Conservation (phyloP, 1,284 basidiomycete species). For the Schizopora paradoxa region DNA sequence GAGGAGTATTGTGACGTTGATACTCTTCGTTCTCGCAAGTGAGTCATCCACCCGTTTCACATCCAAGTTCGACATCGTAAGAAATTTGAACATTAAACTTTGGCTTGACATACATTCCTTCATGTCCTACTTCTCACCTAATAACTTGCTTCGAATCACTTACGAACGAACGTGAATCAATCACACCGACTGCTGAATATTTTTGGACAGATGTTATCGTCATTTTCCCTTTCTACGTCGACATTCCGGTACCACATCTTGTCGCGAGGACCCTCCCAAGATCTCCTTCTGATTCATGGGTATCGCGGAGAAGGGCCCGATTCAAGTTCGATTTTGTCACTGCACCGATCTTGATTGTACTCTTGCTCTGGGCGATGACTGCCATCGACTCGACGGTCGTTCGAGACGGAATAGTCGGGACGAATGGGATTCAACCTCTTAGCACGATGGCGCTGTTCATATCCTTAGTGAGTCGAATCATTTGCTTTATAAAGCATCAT, state of each 20-base stretch:
- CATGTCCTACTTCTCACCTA: not conserved
- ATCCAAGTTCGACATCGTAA: too few relatives aligned
- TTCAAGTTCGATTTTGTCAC: conserved; percentile 65
- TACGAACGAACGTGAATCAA: not conserved
- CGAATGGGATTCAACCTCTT: conserved; percentile 80
- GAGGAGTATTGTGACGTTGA: conserved; percentile 13
- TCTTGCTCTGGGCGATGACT: conserved; percentile 71
- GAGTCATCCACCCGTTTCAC: too few relatives aligned
- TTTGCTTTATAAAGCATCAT: conserved; percentile 8
- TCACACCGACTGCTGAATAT: too few relatives aligned
- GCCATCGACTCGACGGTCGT: conserved; percentile 65
- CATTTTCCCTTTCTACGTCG: conserved; percentile 56
- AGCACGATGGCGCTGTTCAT: conserved; percentile 93
- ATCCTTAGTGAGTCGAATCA: conserved; percentile 50
- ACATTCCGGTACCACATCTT: conserved; percentile 38
- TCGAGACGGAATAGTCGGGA: conserved; percentile 66
- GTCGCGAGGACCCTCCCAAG: conserved; percentile 15
- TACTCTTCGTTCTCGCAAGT: conserved; percentile 44
- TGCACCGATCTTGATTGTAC: conserved; percentile 75
- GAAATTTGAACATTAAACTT: too few relatives aligned
- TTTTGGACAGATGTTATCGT: conserved; percentile 48
- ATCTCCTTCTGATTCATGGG: conserved; percentile 4
- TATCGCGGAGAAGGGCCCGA: conserved; percentile 15
- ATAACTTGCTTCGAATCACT: not conserved
- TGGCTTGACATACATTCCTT: not conserved